Percentiles rank a stretch among this genome's conserved stretches.
Conservation (phyloP, 2,329 filamentous ascomycete genomes). For the Fusarium albosuccineum region DNA sequence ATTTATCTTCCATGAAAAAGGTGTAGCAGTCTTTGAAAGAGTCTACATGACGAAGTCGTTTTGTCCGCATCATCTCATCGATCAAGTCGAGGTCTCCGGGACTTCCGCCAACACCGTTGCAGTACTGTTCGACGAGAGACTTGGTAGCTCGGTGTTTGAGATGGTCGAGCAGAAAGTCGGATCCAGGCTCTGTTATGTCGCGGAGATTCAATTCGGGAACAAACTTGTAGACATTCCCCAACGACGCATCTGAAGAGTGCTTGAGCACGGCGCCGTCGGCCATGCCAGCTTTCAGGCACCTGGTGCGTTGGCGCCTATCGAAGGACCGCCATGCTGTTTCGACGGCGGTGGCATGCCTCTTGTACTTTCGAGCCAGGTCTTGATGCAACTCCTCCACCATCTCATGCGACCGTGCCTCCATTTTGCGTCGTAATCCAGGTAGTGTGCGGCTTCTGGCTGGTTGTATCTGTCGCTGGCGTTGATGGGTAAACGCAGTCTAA, state of each 20-base stretch:
- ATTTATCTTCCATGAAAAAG: constrained; percentile 52
- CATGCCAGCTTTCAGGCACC: constrained; percentile 52
- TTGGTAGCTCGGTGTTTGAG: constrained; percentile 55
- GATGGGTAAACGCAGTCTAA: too few species aligned
- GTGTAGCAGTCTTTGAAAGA: constrained; percentile 51
- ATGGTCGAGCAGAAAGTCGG: constrained; percentile 54
- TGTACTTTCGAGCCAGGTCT: constrained; percentile 57
- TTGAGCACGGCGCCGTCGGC: constrained; percentile 52
- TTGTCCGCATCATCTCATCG: constrained; percentile 49
- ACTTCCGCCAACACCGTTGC: constrained; percentile 43
- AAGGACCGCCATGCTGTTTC: constrained; percentile 57
- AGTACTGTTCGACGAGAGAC: constrained; percentile 52
- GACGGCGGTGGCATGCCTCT: constrained; percentile 51
- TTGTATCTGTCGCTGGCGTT: too few species aligned
- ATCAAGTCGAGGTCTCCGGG: constrained; percentile 55
- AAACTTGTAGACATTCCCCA: constrained; percentile 56
- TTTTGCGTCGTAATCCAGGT: too few species aligned
- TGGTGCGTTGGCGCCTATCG: constrained; percentile 48
- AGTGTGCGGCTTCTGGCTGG: too few species aligned
- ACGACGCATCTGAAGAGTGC: constrained; percentile 49
- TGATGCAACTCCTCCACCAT: constrained; percentile 46
- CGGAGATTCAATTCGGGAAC: constrained; percentile 60
- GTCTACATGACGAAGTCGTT: constrained; percentile 49
- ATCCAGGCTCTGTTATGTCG: constrained; percentile 53
- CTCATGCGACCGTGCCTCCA: too few species aligned